phyloP scores from a whole-genome alignment of 805 yeast species.

The Kazachstania martiniae region DNA sequence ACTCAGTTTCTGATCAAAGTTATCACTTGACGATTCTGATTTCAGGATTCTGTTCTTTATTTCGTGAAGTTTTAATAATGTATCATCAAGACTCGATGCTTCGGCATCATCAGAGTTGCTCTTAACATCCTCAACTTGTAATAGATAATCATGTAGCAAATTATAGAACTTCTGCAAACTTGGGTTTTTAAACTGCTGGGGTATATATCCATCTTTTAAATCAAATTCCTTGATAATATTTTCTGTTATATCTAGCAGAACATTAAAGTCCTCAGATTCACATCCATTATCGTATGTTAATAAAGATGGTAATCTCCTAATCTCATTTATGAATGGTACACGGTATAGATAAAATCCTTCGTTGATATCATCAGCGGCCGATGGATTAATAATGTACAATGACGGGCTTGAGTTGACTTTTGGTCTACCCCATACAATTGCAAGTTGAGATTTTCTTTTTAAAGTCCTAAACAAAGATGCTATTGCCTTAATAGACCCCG shows the following conservation, averaged over 20 bases:
- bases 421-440: slow-evolving; percentile 62
- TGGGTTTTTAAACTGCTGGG: slow-evolving; percentile 54
- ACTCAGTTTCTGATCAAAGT: slow-evolving; percentile 12
- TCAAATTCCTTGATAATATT: slow-evolving; percentile 32
- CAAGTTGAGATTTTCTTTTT: slow-evolving; percentile 40
- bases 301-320: slow-evolving; percentile 48
- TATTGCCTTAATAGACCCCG: slow-evolving; percentile 58
- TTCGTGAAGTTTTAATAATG: slow-evolving; percentile 21
- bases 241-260: slow-evolving; percentile 16
- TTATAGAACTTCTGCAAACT: slow-evolving; percentile 55
- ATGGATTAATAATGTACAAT: slow-evolving; percentile 51
- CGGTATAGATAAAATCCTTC: slow-evolving; percentile 64
- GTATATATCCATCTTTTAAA: slow-evolving; percentile 40
- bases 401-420: slow-evolving; percentile 44
- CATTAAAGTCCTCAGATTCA: slow-evolving; percentile 11
- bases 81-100: slow-evolving; percentile 25
- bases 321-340: slow-evolving; percentile 67
- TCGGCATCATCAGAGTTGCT: slow-evolving; percentile 7
- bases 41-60: slow-evolving; percentile 23
- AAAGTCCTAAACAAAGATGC: slow-evolving; percentile 57
- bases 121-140: slow-evolving; percentile 38
- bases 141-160: slow-evolving; percentile 49
- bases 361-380: slow-evolving; percentile 29
- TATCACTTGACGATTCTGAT: slow-evolving; percentile 18
- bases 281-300: slow-evolving; percentile 4